Evolutionary conservation across 306 rosid species (phyloP).

Genomic region (Cajanus cajan): DNA sequence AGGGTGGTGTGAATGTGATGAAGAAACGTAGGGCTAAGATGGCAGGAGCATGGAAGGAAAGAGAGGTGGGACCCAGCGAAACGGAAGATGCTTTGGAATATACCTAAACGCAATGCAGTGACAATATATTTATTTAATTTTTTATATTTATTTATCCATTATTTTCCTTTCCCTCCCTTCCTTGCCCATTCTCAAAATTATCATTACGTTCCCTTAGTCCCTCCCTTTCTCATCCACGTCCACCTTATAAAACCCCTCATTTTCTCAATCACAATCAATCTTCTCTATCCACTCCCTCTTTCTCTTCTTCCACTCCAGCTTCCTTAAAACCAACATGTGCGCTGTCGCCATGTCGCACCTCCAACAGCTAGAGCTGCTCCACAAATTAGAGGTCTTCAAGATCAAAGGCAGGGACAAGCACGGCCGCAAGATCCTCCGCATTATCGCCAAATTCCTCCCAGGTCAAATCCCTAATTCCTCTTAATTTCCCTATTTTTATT

Average conservation of each 20-base stretch:
- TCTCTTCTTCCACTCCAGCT: not conserved
- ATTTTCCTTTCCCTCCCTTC: not conserved
- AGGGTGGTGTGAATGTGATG: too few species aligned
- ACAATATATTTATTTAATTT: too few species aligned
- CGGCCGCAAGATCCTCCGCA: slow-evolving; percentile 72
- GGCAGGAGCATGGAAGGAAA: not conserved
- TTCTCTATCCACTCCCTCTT: not conserved
- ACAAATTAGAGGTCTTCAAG: slow-evolving; percentile 65
- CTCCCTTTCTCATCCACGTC: too few species aligned
- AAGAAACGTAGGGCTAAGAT: slow-evolving; percentile 23
- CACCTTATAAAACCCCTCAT: not conserved
- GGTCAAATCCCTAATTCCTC: slow-evolving; percentile 35
- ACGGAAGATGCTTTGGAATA: slow-evolving; percentile 60
- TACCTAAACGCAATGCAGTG: slow-evolving; percentile 35
- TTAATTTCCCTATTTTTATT: not conserved
- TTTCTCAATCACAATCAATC: not conserved
- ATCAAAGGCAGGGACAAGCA: slow-evolving; percentile 82
- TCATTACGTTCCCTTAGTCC: too few species aligned
- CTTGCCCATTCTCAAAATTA: not conserved
- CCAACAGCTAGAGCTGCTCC: slow-evolving; percentile 60
- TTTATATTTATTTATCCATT: not conserved
- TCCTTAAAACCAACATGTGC: slow-evolving; percentile 28
- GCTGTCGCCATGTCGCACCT: slow-evolving; percentile 37
- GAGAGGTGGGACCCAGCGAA: slow-evolving; percentile 12
- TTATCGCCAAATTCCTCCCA: slow-evolving; percentile 81